These are phyloP conservation scores for Komagataea norvegica DNA, from an alignment of 1,139 yeast genomes.

Conservation along the genomic window DNA sequence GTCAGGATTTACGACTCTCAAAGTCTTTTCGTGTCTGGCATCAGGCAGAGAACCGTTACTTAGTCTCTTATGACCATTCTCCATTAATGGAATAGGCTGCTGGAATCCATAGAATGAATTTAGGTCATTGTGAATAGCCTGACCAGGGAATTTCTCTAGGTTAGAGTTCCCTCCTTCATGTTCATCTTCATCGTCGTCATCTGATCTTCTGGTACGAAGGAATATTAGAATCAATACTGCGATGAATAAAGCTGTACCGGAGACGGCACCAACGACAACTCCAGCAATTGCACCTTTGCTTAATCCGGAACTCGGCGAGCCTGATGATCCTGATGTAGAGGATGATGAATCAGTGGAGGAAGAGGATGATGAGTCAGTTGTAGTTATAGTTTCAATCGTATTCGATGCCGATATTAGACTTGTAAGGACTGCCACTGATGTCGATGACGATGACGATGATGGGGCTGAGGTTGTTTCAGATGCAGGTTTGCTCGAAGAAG, in stretches of 20 bases:
- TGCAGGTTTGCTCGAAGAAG: constrained; percentile 13
- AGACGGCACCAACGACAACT: constrained; percentile 58
- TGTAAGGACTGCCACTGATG: constrained; percentile 16
- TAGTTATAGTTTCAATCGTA: constrained; percentile 13
- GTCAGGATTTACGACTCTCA: constrained; percentile 24
- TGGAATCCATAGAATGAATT: constrained; percentile 8
- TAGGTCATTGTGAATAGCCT: constrained; percentile 22
- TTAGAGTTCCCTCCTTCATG: constrained; percentile 23
- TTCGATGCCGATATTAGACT: constrained; percentile 24
- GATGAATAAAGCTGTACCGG: constrained; percentile 41
- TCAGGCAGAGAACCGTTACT: constrained; percentile 74
- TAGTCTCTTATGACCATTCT: constrained; percentile 38
- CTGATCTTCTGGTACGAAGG: constrained; percentile 34
- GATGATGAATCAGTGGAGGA: constrained; percentile 4
- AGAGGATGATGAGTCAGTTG: constrained; percentile 17
- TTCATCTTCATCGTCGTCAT: constrained; percentile 18
- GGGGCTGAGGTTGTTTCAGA: constrained; percentile 10
- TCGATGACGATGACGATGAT: constrained; percentile 10
- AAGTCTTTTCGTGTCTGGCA: constrained; percentile 32
- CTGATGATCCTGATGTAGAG: constrained; percentile 8
- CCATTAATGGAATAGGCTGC: constrained; percentile 25
- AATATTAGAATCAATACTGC: constrained; percentile 37
- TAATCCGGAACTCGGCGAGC: constrained; percentile 34
- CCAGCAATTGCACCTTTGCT: constrained; percentile 73
- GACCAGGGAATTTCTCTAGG: constrained; percentile 7